Evolutionary conservation across 148 eudicot species (phyloP), one percentile per base, ranked within the genome.

Genomic region (Fagopyrum homotropicum): DNA sequence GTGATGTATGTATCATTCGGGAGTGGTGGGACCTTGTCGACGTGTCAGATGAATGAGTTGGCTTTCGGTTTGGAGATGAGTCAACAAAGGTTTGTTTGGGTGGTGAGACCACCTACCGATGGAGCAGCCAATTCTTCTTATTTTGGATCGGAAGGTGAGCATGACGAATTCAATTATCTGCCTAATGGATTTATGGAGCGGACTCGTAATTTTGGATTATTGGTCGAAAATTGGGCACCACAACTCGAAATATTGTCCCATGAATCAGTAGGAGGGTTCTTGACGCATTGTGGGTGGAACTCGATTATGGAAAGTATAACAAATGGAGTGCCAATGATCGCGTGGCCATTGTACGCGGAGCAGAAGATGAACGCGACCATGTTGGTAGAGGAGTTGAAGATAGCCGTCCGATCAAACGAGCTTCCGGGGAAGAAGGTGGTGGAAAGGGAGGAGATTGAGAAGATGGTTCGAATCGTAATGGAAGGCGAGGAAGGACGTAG

Each of bases 1-100:
- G 86, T 85, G 9, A 8, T 87, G 16, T 85, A 81, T 48, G 75
- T 83, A 1, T 80, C 88, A 79, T 85, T 87, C 40, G 89, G 89
- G 29, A 84, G 83, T 68, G 79, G 89, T 44, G 86, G 87, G 30
- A 77, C 81, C 22, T 55, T 87, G 51, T 81, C 87, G 17, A 79
- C 29, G 51, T 79, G 73, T 54, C 90, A 87, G 22, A 77, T 81
- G 54, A 40, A 7, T 54, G 90, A 85, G 59, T 30, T 87, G 8
- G 86, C 74, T 7, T 54, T 4, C 0, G 88, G 88, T 3, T 70
- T 87, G 73, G 83, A 77, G 44, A 7, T 40, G 22, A 83, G 86
- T 11, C 75, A 74, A 43, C 77, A 71, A 30, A 85, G 72, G 70
- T 87, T 87, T 79, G 47, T 87, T 43, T 85, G 90, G 90, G 80